These are phyloP conservation scores for Heterococcus sp. DNA, from an alignment of 108 stramenopile species.

Conservation along the genomic window DNA sequence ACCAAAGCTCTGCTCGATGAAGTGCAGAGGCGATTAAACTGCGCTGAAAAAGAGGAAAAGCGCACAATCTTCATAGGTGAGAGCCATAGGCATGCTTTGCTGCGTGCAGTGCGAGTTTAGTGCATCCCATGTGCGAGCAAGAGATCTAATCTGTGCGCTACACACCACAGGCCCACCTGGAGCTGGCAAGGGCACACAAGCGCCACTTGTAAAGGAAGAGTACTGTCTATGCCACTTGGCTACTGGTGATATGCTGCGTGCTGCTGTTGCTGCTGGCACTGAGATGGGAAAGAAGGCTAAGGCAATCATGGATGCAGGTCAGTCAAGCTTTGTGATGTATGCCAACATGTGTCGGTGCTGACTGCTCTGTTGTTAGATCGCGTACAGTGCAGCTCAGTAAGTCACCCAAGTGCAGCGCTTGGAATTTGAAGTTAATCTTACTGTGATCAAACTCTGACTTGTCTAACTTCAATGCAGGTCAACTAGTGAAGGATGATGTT, in stretches of 20 bases:
- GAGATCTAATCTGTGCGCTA: neutral
- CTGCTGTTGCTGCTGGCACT: conserved; percentile 88
- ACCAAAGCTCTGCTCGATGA: conserved; percentile 37
- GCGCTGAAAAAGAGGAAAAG: conserved; percentile 46
- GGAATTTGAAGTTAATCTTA: too few species aligned
- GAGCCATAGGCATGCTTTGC: neutral
- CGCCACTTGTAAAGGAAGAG: conserved; percentile 47
- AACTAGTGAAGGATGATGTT: conserved; percentile 87
- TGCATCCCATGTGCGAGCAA: neutral
- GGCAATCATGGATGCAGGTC: conserved; percentile 92
- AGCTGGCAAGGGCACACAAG: conserved; percentile 60
- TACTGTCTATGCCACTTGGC: conserved; percentile 59
- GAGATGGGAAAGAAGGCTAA: conserved; percentile 94
- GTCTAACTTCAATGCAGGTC: conserved; percentile 74
- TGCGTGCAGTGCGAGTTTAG: neutral
- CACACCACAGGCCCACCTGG: conserved; percentile 52
- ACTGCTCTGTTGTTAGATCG: too few species aligned
- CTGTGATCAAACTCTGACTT: too few species aligned
- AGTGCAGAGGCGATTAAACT: conserved; percentile 18
- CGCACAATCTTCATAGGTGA: conserved; percentile 50
- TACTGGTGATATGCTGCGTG: conserved; percentile 97
- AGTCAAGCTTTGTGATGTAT: too few species aligned
- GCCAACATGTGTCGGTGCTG: too few species aligned
- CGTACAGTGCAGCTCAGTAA: too few species aligned
- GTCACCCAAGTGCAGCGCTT: too few species aligned